Evolutionary conservation across 495 filamentous ascomycete species (phyloP).

Genomic region (Penicillium lagena): DNA sequence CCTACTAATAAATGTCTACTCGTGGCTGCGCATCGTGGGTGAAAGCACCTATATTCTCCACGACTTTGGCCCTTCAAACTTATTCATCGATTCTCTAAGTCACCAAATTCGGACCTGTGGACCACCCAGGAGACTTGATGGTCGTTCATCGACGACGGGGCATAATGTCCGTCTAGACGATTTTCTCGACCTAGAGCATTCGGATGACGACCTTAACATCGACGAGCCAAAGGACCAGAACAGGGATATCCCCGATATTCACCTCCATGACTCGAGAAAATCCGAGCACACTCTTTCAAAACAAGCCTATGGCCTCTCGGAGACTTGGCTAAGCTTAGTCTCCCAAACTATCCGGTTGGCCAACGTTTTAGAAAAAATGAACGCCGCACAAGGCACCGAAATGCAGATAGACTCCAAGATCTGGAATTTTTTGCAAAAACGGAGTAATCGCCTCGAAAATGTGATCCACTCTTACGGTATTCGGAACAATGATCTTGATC

Average conservation of each 20-base stretch:
- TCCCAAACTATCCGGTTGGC: constrained; percentile 21
- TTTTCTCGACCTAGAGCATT: constrained; percentile 15
- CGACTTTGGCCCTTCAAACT: constrained; percentile 10
- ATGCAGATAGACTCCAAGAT: constrained; percentile 6
- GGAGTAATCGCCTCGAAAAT: constrained; percentile 16
- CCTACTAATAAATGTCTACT: constrained; percentile 18
- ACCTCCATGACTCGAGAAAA: constrained; percentile 18
- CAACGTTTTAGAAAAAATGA: constrained; percentile 20
- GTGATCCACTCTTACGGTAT: constrained; percentile 14
- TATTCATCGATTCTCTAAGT: constrained; percentile 11
- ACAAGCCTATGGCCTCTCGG: constrained; percentile 21
- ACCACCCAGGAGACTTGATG: neutral
- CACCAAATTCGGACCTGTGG: constrained; percentile 1
- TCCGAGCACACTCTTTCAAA: constrained; percentile 12
- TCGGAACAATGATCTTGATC: neutral
- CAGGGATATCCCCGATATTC: constrained; percentile 16
- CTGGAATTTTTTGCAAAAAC: constrained; percentile 14
- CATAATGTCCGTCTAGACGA: constrained; percentile 13
- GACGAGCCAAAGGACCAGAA: constrained; percentile 18
- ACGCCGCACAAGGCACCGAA: constrained; percentile 1
- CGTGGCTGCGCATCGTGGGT: constrained; percentile 20
- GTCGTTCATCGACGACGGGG: neutral
- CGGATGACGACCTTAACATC: constrained; percentile 20
- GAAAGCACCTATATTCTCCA: constrained; percentile 24
- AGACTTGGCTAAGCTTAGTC: constrained; percentile 24